A percentile compares a stretch with the other conserved stretches of the same genome.
phyloP scores from a whole-genome alignment of 139 green algal species.

The Coccomyxa sp. region DNA sequence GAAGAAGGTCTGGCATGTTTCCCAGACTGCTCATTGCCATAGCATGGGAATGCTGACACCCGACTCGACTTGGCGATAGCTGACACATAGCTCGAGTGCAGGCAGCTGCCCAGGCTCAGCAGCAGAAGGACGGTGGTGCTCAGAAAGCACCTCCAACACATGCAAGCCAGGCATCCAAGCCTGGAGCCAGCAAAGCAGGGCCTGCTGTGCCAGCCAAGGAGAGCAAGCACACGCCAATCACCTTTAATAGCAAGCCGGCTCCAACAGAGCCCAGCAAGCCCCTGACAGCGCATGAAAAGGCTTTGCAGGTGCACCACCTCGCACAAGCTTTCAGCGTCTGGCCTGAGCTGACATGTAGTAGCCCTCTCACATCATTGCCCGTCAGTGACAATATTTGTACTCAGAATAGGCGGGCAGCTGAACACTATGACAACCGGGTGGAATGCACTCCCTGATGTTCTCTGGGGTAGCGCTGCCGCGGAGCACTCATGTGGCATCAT shows the following conservation, averaged over 20 bases:
- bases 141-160: background rate
- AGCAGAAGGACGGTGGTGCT: background rate
- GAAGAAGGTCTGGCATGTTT: no score
- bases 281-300: slow-evolving; percentile 1
- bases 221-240: background rate
- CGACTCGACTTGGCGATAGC: background rate
- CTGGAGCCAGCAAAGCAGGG: background rate
- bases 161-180: background rate
- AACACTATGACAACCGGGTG: background rate
- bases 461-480: no score
- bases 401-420: background rate
- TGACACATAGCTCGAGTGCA: background rate
- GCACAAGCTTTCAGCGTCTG: background rate
- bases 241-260: background rate
- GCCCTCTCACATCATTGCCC: background rate
- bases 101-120: background rate
- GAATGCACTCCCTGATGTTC: background rate
- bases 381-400: background rate
- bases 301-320: background rate
- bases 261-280: background rate
- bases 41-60: no score
- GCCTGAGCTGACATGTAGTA: background rate
- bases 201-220: background rate
- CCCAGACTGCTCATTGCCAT: no score
- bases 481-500: background rate